phyloP scores from a whole-genome alignment of 2,329 filamentous ascomycete species.

The Pseudogymnoascus sp. region DNA sequence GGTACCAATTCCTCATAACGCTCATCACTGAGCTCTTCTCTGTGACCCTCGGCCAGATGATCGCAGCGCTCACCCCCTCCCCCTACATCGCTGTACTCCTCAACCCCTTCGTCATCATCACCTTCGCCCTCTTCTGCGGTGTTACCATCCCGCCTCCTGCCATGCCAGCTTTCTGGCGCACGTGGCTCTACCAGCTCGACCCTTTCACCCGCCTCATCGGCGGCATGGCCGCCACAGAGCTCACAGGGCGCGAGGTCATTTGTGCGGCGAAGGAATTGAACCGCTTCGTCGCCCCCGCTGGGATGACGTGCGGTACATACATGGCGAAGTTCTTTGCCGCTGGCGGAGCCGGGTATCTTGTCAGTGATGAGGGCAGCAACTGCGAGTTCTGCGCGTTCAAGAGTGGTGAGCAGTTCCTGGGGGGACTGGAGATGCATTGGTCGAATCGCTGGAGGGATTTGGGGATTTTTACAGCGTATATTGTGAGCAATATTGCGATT shows the following conservation, averaged over 20 bases:
- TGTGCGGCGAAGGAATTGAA: conserved; percentile 45
- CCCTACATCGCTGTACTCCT: conserved; percentile 51
- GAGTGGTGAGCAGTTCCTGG: conserved; percentile 72
- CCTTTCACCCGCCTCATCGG: conserved; percentile 57
- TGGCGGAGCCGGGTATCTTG: conserved; percentile 36
- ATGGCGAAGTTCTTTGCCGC: conserved; percentile 43
- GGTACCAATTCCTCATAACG: conserved; percentile 55
- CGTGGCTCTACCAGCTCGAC: conserved; percentile 48
- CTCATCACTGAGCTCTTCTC: conserved; percentile 73
- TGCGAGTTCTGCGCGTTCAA: conserved; percentile 58
- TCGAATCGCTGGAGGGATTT: conserved; percentile 71
- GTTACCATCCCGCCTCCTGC: conserved; percentile 61
- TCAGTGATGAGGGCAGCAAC: conserved; percentile 47
- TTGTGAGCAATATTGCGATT: conserved; percentile 67
- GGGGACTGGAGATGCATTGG: conserved; percentile 58
- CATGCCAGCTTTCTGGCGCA: conserved; percentile 60
- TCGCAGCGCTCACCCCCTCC: conserved; percentile 55
- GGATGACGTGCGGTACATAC: conserved; percentile 52
- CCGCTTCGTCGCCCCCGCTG: conserved; percentile 29
- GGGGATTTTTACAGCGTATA: conserved; percentile 69
- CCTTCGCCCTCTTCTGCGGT: conserved; percentile 68
- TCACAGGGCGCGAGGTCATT: conserved; percentile 40
- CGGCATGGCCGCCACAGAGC: conserved; percentile 44
- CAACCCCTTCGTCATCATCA: conserved; percentile 50
- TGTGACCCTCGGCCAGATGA: conserved; percentile 63